Percentiles rank a stretch among this genome's conserved stretches.
Conservation (phyloP, 805 yeast species). For the Myxozyma melibiosi region DNA sequence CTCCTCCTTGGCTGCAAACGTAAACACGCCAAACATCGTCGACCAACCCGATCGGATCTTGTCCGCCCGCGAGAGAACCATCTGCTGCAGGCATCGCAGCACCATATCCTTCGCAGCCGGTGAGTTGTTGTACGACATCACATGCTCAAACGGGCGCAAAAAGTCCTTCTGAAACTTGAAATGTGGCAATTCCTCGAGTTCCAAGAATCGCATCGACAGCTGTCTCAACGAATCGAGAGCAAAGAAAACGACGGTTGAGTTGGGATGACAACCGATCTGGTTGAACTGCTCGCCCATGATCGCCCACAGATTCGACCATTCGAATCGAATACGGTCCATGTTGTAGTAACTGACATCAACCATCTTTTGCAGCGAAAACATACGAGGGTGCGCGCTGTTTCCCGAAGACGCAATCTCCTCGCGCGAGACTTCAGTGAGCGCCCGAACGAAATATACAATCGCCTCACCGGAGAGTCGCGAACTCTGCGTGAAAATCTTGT, state of each 20-base stretch:
- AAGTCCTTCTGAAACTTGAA: conserved; percentile 95
- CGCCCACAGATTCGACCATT: conserved; percentile 95
- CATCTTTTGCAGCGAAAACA: conserved; percentile 90
- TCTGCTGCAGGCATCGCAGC: conserved; percentile 82
- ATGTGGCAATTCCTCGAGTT: conserved; percentile 90
- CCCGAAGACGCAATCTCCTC: conserved; percentile 93
- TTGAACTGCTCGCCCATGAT: conserved; percentile 90
- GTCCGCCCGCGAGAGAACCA: conserved; percentile 73
- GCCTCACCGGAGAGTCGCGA: conserved; percentile 78
- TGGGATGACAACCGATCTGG: conserved; percentile 77
- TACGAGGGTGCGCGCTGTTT: conserved; percentile 78
- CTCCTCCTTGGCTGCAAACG: conserved; percentile 65
- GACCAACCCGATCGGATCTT: conserved; percentile 93
- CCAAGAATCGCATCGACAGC: conserved; percentile 86
- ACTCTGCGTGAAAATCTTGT: conserved; percentile 83
- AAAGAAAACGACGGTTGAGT: conserved; percentile 76
- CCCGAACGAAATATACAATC: conserved; percentile 82
- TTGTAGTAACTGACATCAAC: conserved; percentile 97
- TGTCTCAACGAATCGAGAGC: conserved; percentile 95
- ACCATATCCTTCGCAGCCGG: conserved; percentile 83
- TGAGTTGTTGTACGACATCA: conserved; percentile 66
- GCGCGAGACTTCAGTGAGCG: conserved; percentile 79
- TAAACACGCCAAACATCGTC: conserved; percentile 77
- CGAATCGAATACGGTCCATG: conserved; percentile 92
- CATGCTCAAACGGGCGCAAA: conserved; percentile 83